Conservation (phyloP, 2,329 filamentous ascomycete species). For the Fusarium dimerum region DNA sequence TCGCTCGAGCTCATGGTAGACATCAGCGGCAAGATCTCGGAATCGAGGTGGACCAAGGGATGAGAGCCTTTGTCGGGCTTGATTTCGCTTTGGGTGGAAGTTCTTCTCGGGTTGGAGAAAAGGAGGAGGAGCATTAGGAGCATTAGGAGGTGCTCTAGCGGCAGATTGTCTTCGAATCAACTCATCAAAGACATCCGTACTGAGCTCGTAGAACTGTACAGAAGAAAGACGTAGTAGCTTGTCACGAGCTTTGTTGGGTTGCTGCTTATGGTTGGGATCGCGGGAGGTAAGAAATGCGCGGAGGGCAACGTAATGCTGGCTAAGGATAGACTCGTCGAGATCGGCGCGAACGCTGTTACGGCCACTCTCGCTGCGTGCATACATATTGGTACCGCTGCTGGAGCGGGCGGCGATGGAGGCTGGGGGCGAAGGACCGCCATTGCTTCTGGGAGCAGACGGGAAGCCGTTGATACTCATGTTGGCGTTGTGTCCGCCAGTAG, state of each 20-base stretch:
- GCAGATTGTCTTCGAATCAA: conserved; percentile 80
- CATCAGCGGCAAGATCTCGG: conserved; percentile 89
- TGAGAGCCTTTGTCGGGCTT: conserved; percentile 92
- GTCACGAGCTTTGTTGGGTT: conserved; percentile 87
- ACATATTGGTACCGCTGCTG: conserved; percentile 75
- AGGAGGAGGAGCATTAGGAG: conserved; percentile 59
- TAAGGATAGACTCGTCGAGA: conserved; percentile 61
- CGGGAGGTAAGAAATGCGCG: conserved; percentile 75
- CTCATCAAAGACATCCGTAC: conserved; percentile 97
- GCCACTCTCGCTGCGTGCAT: conserved; percentile 64
- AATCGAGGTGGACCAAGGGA: conserved; percentile 86
- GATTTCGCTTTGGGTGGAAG: conserved; percentile 96
- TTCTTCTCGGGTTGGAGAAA: conserved; percentile 82
- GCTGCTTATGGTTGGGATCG: conserved; percentile 73
- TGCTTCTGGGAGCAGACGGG: conserved; percentile 55
- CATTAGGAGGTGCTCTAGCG: conserved; percentile 54
- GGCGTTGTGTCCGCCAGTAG: conserved; percentile 63
- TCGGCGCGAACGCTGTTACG: conserved; percentile 60
- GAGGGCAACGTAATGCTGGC: conserved; percentile 80
- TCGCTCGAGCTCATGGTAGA: conserved; percentile 92
- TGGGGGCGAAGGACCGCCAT: conserved; percentile 76
- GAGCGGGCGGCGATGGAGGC: conserved; percentile 78
- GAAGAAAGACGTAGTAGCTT: conserved; percentile 88
- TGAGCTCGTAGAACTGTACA: conserved; percentile 95
- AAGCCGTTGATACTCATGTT: conserved; percentile 62